Evolutionary conservation across 495 filamentous ascomycete genomes (phyloP), one percentile per base, ranked within the genome.

Genomic region (Penicillium pancosmium): DNA sequence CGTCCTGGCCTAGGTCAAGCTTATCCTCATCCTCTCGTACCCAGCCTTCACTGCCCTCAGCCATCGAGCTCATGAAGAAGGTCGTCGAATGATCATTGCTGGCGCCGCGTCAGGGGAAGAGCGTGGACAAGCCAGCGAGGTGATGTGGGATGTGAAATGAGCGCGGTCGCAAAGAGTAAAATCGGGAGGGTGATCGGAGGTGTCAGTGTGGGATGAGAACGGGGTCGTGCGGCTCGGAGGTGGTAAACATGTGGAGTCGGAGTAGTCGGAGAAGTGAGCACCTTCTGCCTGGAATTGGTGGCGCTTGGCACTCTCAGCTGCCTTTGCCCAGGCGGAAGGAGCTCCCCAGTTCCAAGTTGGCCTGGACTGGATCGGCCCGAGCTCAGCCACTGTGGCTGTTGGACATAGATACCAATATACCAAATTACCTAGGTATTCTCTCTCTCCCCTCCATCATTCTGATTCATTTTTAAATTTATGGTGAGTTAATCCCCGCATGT

Each of bases 11-110:
- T 62, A 78, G 68, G 62, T 79, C 78, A 65, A 79, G 75, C 71
- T 78, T 74, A 70, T 79, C 78, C 71, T 78, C 75, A 70, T 79
- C 78, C 69, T 79, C 76, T 68, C 68, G 71, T 71, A 66, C 69
- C 74, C 75, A 66, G 57, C 67, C 75, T 68, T 75, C 71, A 62
- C 64, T 75, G 74, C 72, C 72, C 76, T 79, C 76, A 65, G 74
- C 71, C 75, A 70, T 79, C 74, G 75, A 78, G 78, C 78, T 78
- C 78, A 80, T 80, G 74, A 71, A 76, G 71, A 66, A 63, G 51
- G 63, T 70, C 62, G 65, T 68, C 63, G 73, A 72, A 73, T 75
- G 74, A 68, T 68, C 78, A 80, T 80, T 67, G 73, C 76, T 76
- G 61, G 68, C 33, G 61, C 36, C 51, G 52, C 46, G 43, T 61